Evolutionary conservation across 116 monocot species (phyloP), one percentile per base, ranked within the genome.

Genomic region (Iris pallida): DNA sequence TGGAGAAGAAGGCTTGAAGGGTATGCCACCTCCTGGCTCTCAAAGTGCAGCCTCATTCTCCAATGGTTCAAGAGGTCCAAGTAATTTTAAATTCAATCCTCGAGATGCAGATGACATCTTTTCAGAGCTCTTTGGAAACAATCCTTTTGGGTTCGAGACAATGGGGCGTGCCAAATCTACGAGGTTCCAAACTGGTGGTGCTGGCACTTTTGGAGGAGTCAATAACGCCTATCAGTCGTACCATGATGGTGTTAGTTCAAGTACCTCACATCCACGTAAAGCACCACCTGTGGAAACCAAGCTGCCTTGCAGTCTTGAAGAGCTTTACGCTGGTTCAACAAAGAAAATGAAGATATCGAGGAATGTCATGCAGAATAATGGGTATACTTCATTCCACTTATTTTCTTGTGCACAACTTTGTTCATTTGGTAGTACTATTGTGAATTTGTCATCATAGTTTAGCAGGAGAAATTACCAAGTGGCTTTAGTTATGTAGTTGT

Each of bases 51-150:
- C 75, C 30, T 65, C 75, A 40, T 69, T 59, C 47, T 20, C 70
- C 17, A 58, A 58, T 63, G 70, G 64, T 19, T 43, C 81, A 59
- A 69, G 59, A 51, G 75, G 30, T 30, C 30, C 30, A 30, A 57
- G 47, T 53, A 45, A 69, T 18, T 79, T 65, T 60, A 17, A 42
- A 6, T 91, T 85, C 75, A 88, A 88, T 64, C 92, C 92, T 7
- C 76, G 93, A 13, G 82, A 80, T 69, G 93, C 93, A 20, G 89
- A 93, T 15, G 93, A 93, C 42, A 89, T 93, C 14, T 93, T 89
- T 66, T 79, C 89, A 0, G 93, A 89, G 66, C 86, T 93, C 64
- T 93, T 93, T 14, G 89, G 93, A 16, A 80, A 68, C 59, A 73
- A 74, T 45, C 82, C 87, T 0, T 91, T 83, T 52, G 85, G 75